Evolutionary conservation across 2,329 filamentous ascomycete genomes (phyloP).

Genomic region (Lachnellula arida): DNA sequence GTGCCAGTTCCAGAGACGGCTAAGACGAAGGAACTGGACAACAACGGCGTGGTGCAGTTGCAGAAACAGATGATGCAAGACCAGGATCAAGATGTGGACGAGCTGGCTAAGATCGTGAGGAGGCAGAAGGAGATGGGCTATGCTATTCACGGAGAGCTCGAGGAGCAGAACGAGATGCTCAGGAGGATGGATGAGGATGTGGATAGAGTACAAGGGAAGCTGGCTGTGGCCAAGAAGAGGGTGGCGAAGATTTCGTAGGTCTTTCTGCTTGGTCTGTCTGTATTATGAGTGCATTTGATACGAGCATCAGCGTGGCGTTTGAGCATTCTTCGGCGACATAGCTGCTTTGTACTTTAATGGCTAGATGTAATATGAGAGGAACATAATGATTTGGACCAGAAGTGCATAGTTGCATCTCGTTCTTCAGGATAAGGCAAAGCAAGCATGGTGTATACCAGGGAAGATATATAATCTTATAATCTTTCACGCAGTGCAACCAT

Average conservation of each 20-base stretch:
- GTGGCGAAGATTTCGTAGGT: constrained; percentile 53
- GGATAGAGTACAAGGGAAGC: constrained; percentile 61
- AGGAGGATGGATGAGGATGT: constrained; percentile 61
- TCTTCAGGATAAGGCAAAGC: not conserved
- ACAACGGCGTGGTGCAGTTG: constrained; percentile 66
- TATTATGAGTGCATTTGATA: constrained; percentile 1
- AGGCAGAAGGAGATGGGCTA: constrained; percentile 75
- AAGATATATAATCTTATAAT: no score
- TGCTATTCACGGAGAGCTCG: constrained; percentile 69
- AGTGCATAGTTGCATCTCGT: not conserved
- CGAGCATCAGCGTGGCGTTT: constrained; percentile 13
- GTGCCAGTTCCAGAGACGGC: constrained; percentile 70
- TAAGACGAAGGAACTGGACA: constrained; percentile 71
- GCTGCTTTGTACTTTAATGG: not conserved
- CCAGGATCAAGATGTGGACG: constrained; percentile 69
- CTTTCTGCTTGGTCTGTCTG: not conserved
- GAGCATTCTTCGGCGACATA: constrained; percentile 4
- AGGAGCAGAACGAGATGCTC: constrained; percentile 66
- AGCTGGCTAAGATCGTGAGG: constrained; percentile 63
- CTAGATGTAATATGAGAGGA: constrained; percentile 5
- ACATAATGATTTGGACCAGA: not conserved
- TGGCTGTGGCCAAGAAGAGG: constrained; percentile 69
- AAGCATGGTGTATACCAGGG: not conserved
- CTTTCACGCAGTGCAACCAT: no score
- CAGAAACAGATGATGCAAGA: constrained; percentile 70